Base-by-base conservation (phyloP, 2,329 filamentous ascomycete species). In the Epicoccum nigrum region DNA sequence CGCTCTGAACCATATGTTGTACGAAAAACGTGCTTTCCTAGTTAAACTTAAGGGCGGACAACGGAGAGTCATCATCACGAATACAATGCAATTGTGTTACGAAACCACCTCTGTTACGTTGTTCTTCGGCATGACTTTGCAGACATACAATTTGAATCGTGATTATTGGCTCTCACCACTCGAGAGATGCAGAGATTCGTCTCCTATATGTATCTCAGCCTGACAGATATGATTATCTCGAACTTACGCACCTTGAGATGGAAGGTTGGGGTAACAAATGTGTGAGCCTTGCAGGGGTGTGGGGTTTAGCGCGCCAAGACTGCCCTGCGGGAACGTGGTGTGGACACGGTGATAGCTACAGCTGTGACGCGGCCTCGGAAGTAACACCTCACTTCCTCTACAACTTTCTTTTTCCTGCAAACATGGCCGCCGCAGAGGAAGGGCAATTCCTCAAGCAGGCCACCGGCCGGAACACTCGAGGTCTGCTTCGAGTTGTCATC, bases 401-500 rank as follows among this genome's bases (percentile, higher is more conserved):
- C 56, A 54, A 57, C 47, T 49, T 55, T 47, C 56, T 55, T 53
- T 60, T 59, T 52, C 53, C 51, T 25, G 11, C 48, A 59, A 65
- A 51, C 41, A 77, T 77, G 74, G 73, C 73, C 61, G 67, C 63
- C 60, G 64, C 65, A 62, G 71, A 69, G 60, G 68, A 68, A 50
- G 67, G 69, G 60, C 71, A 74, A 63, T 81, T 94, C 72, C 83
- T 91, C 72, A 86, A 90, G 79, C 89, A 90, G 74, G 87, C 86
- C 72, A 89, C 87, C 65, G 87, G 86, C 69, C 84, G 87, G 76
- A 97, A 86, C 75, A 90, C 90, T 58, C 86, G 92, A 74, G 88
- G 90, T 60, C 78, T 97, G 68, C 81, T 99, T 60, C 87, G 92
- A 72, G 86, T 97, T 65, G 83, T 95, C 70, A 99, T 99, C 78